A percentile compares a stretch with the other conserved stretches of the same genome.
phyloP scores from a whole-genome alignment of 352 stramenopile genomes.

The Pythium rhizo-oryzae region DNA sequence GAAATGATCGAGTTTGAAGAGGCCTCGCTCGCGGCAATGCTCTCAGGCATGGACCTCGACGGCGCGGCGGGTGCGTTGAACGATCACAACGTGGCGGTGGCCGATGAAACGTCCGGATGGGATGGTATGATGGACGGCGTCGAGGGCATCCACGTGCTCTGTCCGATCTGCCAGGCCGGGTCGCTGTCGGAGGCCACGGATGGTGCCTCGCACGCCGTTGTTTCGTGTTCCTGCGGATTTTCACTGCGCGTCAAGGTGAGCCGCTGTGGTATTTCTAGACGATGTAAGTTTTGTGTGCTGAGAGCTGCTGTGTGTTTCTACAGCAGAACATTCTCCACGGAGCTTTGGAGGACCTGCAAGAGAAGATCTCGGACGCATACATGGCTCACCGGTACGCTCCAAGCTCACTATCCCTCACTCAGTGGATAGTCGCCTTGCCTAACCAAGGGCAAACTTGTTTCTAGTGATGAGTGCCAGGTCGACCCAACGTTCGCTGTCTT shows the following conservation, averaged over 20 bases:
- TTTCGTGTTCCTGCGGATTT: slow-evolving; percentile 62
- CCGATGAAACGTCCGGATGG: neutral
- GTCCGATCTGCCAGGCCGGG: slow-evolving; percentile 53
- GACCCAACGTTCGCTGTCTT: slow-evolving; percentile 61
- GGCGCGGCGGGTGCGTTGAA: slow-evolving; percentile 14
- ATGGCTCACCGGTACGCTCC: slow-evolving; percentile 52
- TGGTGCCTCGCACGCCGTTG: slow-evolving; percentile 16
- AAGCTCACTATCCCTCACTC: neutral
- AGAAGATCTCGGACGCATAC: slow-evolving; percentile 57
- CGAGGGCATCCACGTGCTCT: slow-evolving; percentile 36
- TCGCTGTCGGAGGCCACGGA: slow-evolving; percentile 36
- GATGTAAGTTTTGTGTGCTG: neutral
- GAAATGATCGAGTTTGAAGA: slow-evolving; percentile 75
- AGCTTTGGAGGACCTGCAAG: slow-evolving; percentile 62
- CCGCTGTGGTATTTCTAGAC: neutral
- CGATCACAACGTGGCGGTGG: slow-evolving; percentile 6
- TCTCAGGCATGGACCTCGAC: slow-evolving; percentile 60
- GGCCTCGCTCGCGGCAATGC: slow-evolving; percentile 68
- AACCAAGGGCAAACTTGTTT: neutral
- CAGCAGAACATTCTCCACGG: slow-evolving; percentile 47
- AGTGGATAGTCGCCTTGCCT: too few species aligned
- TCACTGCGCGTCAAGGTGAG: slow-evolving; percentile 43
- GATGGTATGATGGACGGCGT: neutral
- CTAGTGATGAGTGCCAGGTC: slow-evolving; percentile 45
- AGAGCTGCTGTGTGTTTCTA: neutral